phyloP scores from a whole-genome alignment of 257 asterid species.

The Handroanthus guayacan region DNA sequence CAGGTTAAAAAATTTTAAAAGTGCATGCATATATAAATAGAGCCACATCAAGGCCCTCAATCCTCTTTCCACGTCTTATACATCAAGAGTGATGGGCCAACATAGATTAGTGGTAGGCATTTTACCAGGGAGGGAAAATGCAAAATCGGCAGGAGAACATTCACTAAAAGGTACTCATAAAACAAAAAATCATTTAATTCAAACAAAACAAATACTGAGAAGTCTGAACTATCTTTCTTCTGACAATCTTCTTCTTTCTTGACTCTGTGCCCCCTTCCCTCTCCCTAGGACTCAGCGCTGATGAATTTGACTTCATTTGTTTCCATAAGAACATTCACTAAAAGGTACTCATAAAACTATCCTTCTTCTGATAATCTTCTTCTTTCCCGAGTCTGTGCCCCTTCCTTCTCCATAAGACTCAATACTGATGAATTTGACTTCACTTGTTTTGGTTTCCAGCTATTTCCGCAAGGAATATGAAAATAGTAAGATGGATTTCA shows the following conservation, averaged over 20 bases:
- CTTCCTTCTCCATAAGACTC: not conserved
- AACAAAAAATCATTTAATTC: conserved; percentile 20
- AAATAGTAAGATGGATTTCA: not conserved
- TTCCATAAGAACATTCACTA: not conserved
- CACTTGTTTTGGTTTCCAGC: not conserved
- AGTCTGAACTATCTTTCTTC: not conserved
- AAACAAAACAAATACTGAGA: conserved; percentile 22
- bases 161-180: not conserved
- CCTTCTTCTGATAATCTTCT: not conserved
- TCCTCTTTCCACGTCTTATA: not conserved
- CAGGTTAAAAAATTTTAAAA: conserved; percentile 9
- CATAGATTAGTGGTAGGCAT: not conserved
- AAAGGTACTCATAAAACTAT: not conserved
- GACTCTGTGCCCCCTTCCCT: not conserved
- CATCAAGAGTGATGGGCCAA: not conserved
- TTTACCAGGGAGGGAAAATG: not conserved
- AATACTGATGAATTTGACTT: not conserved
- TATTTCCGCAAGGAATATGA: not conserved
- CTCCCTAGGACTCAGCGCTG: not conserved
- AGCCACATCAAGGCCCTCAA: conserved; percentile 26
- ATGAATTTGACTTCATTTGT: not conserved
- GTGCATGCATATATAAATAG: conserved; percentile 23
- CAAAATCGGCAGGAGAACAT: not conserved
- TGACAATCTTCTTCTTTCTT: not conserved
- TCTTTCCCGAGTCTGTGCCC: not conserved